Conservation (phyloP, 2,329 filamentous ascomycete genomes). For the Xylaria digitata region DNA sequence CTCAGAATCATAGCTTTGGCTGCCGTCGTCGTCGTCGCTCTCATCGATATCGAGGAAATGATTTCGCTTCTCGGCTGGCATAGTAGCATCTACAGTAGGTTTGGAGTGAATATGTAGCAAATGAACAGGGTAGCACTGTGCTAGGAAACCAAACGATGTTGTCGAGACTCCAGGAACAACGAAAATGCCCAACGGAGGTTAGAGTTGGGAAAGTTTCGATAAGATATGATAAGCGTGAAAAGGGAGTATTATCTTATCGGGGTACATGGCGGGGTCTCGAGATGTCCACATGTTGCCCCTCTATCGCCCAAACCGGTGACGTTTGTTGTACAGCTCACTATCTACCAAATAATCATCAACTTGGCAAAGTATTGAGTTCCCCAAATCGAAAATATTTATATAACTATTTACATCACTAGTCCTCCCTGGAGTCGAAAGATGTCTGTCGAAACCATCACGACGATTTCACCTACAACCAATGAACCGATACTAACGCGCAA, state of each 20-base stretch:
- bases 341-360: neutral
- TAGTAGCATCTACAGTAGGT: constrained; percentile 49
- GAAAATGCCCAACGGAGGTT: constrained; percentile 21
- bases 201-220: constrained; percentile 17
- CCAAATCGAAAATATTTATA: neutral
- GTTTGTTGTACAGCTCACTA: neutral
- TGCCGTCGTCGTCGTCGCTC: constrained; percentile 70
- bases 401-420: neutral
- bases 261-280: constrained; percentile 31
- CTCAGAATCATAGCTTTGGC: constrained; percentile 74
- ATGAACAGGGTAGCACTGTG: neutral
- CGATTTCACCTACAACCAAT: constrained; percentile 92
- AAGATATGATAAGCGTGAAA: constrained; percentile 22
- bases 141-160: neutral
- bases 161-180: neutral
- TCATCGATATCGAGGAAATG: constrained; percentile 73
- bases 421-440: constrained; percentile 54
- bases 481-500: constrained; percentile 83
- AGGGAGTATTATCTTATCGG: constrained; percentile 21
- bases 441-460: constrained; percentile 74
- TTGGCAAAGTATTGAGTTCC: neutral
- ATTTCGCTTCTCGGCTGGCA: constrained; percentile 77
- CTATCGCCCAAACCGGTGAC: constrained; percentile 20
- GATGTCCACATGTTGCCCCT: constrained; percentile 24
- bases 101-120: neutral